phyloP scores from a whole-genome alignment of 2,329 filamentous ascomycete species.

The Corynespora cassiicola region DNA sequence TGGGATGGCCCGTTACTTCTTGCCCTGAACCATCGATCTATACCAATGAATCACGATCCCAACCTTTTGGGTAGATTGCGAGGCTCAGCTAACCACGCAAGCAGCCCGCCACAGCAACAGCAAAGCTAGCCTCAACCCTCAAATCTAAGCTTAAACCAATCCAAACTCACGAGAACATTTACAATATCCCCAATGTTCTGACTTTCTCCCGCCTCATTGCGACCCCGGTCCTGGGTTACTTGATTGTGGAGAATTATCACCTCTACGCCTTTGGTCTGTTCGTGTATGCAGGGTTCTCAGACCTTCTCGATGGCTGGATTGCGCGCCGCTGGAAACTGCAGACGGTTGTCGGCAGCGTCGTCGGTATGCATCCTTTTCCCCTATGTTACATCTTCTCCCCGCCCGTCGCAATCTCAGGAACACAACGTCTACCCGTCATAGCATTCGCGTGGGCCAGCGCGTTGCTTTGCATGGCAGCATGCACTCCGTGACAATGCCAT shows the following conservation, averaged over 20 bases:
- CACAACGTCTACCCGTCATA: too few species aligned
- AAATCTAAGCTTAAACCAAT: conserved; percentile 29
- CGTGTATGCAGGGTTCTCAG: conserved; percentile 88
- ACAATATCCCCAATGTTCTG: conserved; percentile 92
- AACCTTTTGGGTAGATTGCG: too few species aligned
- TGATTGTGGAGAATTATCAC: conserved; percentile 83
- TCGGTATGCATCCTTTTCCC: conserved; percentile 46
- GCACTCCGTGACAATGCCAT: too few species aligned
- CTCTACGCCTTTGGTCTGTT: conserved; percentile 83
- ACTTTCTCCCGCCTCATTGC: conserved; percentile 85
- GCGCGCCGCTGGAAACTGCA: conserved; percentile 85
- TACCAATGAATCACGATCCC: too few species aligned
- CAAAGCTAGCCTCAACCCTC: conserved; percentile 32
- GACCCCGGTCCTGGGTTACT: conserved; percentile 85
- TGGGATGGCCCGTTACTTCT: too few species aligned
- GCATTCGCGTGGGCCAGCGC: too few species aligned
- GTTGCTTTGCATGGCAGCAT: too few species aligned
- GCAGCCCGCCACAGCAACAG: conserved; percentile 15
- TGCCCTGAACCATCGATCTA: too few species aligned
- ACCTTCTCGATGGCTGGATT: conserved; percentile 93
- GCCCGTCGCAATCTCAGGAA: too few species aligned
- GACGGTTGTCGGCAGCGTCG: conserved; percentile 92
- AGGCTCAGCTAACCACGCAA: too few species aligned
- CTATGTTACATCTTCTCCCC: neutral
- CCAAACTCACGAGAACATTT: conserved; percentile 78